Evolutionary conservation across 257 asterid genomes (phyloP), one percentile per base, ranked within the genome.

Genomic region (Knoxia roxburghii): DNA sequence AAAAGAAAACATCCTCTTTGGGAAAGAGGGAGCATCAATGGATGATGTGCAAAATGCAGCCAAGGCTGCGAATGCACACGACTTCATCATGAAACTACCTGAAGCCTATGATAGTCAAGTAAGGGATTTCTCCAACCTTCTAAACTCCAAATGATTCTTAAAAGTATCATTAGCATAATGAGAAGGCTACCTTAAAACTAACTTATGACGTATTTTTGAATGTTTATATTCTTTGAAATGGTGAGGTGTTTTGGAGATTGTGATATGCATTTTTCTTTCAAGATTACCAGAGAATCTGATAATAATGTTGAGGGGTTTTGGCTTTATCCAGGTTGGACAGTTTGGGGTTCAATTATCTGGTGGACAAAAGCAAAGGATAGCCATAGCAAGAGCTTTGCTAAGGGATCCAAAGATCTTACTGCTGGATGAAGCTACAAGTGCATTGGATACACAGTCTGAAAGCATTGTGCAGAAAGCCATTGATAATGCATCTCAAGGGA

Each of bases 391-490:
- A 63, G 96, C 96, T 17, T 63, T 89, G 80, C 83, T 89, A 72
- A 80, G 95, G 68, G 75, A 85, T 35, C 96, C 96, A 24, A 89
- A 85, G 73, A 73, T 89, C 69, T 61, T 89, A 73, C 84, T 89
- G 67, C 86, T 89, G 13, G 96, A 89, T 62, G 96, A 89, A 75
- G 96, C 96, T 54, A 89, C 96, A 1, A 86, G 95, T 45, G 96
- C 96, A 32, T 80, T 89, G 5, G 96, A 89, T 56, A 71, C 95
- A 30, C 86, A 89, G 65, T 89, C 95, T 1, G 95, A 89, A 68
- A 78, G 79, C 33, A 69, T 76, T 20, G 96, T 89, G 41, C 96
- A 89, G 70, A 79, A 71, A 71, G 96, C 96, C 35, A 81, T 89
- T 26, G 92, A 85, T 64, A 76, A 81, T 61, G 96, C 87, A 27